phyloP scores from a whole-genome alignment of 1,284 basidiomycete genomes.

The Trichosporon sp. region DNA sequence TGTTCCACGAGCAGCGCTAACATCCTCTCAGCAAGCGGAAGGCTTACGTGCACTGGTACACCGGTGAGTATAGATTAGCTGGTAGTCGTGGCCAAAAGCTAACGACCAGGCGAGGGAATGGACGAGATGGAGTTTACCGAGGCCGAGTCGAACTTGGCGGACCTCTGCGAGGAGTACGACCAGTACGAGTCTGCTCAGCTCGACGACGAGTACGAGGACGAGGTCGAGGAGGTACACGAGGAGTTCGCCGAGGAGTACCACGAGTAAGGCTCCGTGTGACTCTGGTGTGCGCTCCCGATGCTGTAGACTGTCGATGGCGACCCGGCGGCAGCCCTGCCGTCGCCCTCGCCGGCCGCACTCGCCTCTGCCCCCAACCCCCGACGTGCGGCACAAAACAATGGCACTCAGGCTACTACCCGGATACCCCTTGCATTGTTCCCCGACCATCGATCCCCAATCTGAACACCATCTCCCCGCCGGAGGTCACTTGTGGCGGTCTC shows the following conservation, averaged over 20 bases:
- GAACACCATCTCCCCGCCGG: background rate
- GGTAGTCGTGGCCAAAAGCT: slow-evolving; percentile 63
- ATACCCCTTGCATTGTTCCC: slow-evolving; percentile 1
- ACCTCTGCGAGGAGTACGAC: slow-evolving; percentile 87
- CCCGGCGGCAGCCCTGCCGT: slow-evolving; percentile 20
- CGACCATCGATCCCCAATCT: background rate
- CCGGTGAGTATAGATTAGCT: slow-evolving; percentile 54
- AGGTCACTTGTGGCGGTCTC: no score
- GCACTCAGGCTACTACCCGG: background rate
- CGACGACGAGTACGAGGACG: slow-evolving; percentile 51
- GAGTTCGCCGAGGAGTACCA: slow-evolving; percentile 40
- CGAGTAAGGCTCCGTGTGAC: slow-evolving; percentile 16
- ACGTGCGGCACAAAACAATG: background rate
- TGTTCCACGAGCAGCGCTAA: slow-evolving; percentile 32
- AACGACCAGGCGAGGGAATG: slow-evolving; percentile 76
- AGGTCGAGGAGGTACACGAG: slow-evolving; percentile 26
- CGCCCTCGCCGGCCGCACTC: slow-evolving; percentile 10
- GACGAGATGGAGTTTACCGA: slow-evolving; percentile 95
- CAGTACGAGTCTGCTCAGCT: slow-evolving; percentile 84
- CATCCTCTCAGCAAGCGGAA: slow-evolving; percentile 54
- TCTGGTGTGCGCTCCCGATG: slow-evolving; percentile 12
- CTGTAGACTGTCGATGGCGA: slow-evolving; percentile 10
- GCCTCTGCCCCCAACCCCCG: no score
- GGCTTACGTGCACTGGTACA: slow-evolving; percentile 86
- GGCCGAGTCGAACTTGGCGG: slow-evolving; percentile 94